Conservation (phyloP, 345 rosid species). For the Mercurialis annua region DNA sequence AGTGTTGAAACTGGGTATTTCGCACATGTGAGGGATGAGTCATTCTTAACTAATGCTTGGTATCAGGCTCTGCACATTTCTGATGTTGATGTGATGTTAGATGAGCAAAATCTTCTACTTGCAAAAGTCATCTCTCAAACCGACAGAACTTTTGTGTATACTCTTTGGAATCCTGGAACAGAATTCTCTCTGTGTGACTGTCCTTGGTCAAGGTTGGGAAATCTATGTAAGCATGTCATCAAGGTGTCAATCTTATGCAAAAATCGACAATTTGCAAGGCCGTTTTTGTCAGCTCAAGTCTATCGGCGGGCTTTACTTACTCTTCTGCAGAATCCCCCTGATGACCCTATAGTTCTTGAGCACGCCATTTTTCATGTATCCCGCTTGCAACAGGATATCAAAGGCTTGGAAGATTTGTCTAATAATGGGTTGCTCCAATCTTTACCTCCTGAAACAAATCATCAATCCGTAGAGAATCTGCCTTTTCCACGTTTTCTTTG, state of each 20-base stretch:
- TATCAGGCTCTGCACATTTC: slow-evolving; percentile 39
- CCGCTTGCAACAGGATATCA: slow-evolving; percentile 47
- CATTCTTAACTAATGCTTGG: slow-evolving; percentile 45
- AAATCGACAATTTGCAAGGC: slow-evolving; percentile 46
- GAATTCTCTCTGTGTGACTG: slow-evolving; percentile 54
- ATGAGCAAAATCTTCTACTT: slow-evolving; percentile 44
- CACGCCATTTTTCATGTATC: slow-evolving; percentile 38
- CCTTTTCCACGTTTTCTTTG: slow-evolving; percentile 30
- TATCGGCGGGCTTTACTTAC: slow-evolving; percentile 43
- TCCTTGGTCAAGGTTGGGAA: slow-evolving; percentile 40
- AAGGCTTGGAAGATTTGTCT: slow-evolving; percentile 50
- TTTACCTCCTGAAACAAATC: slow-evolving; percentile 30
- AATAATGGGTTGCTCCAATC: slow-evolving; percentile 46
- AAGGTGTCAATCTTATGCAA: slow-evolving; percentile 48
- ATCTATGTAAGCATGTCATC: slow-evolving; percentile 49
- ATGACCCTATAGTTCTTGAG: slow-evolving; percentile 47
- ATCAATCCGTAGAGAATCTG: slow-evolving; percentile 27
- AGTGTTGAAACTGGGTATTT: slow-evolving; percentile 41
- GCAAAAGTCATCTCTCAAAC: slow-evolving; percentile 48
- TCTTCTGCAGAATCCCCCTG: slow-evolving; percentile 44
- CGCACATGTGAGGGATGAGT: slow-evolving; percentile 32
- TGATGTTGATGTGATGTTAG: slow-evolving; percentile 37
- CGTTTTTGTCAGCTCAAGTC: slow-evolving; percentile 38
- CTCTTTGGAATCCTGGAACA: slow-evolving; percentile 53
- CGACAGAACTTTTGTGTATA: slow-evolving; percentile 36